Evolutionary conservation across 116 monocot genomes (phyloP).

Genomic region (Posidonia oceanica): DNA sequence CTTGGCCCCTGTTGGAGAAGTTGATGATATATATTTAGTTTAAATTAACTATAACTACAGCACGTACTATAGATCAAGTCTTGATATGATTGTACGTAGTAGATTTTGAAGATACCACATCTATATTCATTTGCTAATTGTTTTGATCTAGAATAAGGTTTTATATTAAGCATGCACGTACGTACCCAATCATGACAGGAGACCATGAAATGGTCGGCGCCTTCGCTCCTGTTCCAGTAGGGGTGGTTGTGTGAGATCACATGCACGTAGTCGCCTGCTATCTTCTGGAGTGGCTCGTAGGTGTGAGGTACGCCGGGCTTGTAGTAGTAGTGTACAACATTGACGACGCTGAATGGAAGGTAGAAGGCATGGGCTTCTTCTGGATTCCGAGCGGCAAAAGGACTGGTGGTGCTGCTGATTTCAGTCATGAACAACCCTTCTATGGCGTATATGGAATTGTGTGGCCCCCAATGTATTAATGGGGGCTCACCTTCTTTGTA

Average conservation of each 20-base stretch:
- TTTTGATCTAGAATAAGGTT: too few species aligned
- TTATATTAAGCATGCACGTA: neutral
- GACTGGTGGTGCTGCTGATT: slow-evolving; percentile 24
- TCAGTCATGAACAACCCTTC: slow-evolving; percentile 76
- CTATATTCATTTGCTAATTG: too few species aligned
- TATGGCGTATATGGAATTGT: slow-evolving; percentile 60
- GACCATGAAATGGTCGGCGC: slow-evolving; percentile 85
- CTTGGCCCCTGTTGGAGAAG: too few species aligned
- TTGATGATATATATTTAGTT: too few species aligned
- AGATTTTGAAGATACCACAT: too few species aligned
- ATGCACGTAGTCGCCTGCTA: slow-evolving; percentile 46
- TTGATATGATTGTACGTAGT: too few species aligned
- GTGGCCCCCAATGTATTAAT: slow-evolving; percentile 79
- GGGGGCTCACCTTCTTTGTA: slow-evolving; percentile 92
- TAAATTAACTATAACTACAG: too few species aligned
- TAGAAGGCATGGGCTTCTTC: slow-evolving; percentile 56
- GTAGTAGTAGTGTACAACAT: slow-evolving; percentile 56
- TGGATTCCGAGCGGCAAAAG: slow-evolving; percentile 16
- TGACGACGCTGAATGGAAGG: slow-evolving; percentile 80
- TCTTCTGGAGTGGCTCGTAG: slow-evolving; percentile 24
- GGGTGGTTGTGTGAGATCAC: slow-evolving; percentile 32
- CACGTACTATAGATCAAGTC: too few species aligned
- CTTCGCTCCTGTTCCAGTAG: slow-evolving; percentile 70
- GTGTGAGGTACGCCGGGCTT: slow-evolving; percentile 23
- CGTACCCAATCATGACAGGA: slow-evolving; percentile 94